A percentile compares a stretch with the other conserved stretches of the same genome.
phyloP scores from a whole-genome alignment of 1,139 yeast genomes.

The Taphrina pruni region DNA sequence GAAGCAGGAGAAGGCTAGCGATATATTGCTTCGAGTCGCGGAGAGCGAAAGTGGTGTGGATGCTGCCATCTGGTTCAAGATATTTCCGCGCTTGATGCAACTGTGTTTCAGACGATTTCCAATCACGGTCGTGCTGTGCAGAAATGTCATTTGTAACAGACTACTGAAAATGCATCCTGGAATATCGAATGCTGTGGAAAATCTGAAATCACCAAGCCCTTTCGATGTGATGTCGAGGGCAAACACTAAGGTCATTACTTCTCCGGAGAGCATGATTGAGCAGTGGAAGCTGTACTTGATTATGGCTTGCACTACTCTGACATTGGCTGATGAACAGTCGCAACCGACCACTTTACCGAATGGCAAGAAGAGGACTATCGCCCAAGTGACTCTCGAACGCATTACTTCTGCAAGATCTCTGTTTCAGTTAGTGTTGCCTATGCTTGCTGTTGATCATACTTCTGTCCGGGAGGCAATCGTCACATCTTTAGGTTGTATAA shows the following conservation, averaged over 20 bases:
- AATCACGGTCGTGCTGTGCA: conserved; percentile 88
- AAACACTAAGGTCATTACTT: conserved; percentile 52
- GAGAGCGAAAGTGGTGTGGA: conserved; percentile 79
- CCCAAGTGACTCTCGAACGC: conserved; percentile 51
- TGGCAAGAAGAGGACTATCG: conserved; percentile 67
- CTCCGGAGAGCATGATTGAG: conserved; percentile 76
- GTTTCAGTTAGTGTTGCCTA: conserved; percentile 83
- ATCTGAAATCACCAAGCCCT: conserved; percentile 42
- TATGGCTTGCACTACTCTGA: conserved; percentile 89
- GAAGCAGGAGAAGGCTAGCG: conserved; percentile 61
- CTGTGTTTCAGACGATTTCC: conserved; percentile 83
- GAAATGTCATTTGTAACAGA: conserved; percentile 89
- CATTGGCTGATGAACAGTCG: conserved; percentile 81
- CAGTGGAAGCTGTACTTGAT: conserved; percentile 90
- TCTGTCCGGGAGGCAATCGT: conserved; percentile 84
- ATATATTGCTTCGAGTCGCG: conserved; percentile 72
- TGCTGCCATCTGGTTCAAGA: conserved; percentile 90
- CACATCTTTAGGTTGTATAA: conserved; percentile 84
- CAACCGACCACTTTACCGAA: conserved; percentile 49
- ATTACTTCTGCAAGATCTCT: conserved; percentile 92
- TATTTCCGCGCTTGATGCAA: conserved; percentile 76
- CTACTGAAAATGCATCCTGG: conserved; percentile 85
- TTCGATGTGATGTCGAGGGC: conserved; percentile 46
- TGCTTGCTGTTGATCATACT: conserved; percentile 72
- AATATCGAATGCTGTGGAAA: conserved; percentile 62